Percentiles rank a stretch among this genome's conserved stretches.
Conservation (phyloP, 495 filamentous ascomycete species). For the Penicillium paradoxum region DNA sequence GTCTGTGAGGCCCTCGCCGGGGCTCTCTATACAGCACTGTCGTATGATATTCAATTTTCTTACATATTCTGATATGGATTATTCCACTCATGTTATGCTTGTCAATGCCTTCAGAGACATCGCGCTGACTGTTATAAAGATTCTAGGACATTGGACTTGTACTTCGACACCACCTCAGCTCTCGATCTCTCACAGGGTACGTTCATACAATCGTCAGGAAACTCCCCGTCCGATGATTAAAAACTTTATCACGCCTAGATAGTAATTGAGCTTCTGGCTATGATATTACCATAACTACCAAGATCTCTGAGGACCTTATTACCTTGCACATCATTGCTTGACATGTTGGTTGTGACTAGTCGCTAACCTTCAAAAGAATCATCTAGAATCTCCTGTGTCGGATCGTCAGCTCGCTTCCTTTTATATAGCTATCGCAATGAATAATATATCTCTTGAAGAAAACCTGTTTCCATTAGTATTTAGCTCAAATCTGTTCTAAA, state of each 20-base stretch:
- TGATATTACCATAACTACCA: constrained; percentile 68
- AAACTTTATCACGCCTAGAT: constrained; percentile 70
- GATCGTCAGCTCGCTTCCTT: not conserved
- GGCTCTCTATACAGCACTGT: constrained; percentile 64
- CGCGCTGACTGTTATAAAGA: constrained; percentile 29
- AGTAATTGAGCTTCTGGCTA: constrained; percentile 70
- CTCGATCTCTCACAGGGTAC: constrained; percentile 14
- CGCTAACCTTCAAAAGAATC: constrained; percentile 25
- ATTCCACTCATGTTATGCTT: constrained; percentile 8
- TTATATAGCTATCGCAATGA: constrained; percentile 2
- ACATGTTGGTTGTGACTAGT: constrained; percentile 15
- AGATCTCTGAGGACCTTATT: constrained; percentile 72
- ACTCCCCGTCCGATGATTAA: constrained; percentile 61
- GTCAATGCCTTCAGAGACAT: constrained; percentile 12
- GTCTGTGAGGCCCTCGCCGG: constrained; percentile 82
- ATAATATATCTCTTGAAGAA: not conserved
- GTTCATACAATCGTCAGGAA: constrained; percentile 6
- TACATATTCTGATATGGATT: constrained; percentile 84
- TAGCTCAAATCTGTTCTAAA: not conserved
- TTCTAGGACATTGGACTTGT: constrained; percentile 5
- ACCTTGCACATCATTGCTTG: constrained; percentile 15
- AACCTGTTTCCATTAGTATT: not conserved
- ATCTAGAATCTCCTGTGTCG: constrained; percentile 4
- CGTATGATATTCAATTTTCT: constrained; percentile 90
- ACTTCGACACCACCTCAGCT: not conserved